Conservation (phyloP, 2,329 filamentous ascomycete genomes). For the Microcyclosporella mali region DNA sequence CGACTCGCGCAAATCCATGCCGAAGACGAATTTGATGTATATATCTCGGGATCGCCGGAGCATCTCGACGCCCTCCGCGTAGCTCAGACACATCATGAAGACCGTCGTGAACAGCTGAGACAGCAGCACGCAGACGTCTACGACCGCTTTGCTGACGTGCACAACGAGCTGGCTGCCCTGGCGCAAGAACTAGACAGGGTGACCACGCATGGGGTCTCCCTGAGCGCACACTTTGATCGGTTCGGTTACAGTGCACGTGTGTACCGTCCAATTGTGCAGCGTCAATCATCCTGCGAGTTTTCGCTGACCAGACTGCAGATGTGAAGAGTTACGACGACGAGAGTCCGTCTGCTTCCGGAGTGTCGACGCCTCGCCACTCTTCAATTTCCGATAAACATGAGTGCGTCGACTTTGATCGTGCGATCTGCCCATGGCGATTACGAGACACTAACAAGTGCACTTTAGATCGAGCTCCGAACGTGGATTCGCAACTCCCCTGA, state of each 20-base stretch:
- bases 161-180: slow-evolving; percentile 49
- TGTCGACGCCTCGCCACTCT: slow-evolving; percentile 14
- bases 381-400: slow-evolving; percentile 7
- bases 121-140: slow-evolving; percentile 47
- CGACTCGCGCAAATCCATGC: slow-evolving; percentile 37
- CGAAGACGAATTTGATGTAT: slow-evolving; percentile 47
- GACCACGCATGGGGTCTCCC: slow-evolving; percentile 44
- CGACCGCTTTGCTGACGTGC: slow-evolving; percentile 52
- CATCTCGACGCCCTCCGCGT: slow-evolving; percentile 46
- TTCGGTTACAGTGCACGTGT: slow-evolving; percentile 58
- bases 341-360: slow-evolving; percentile 15
- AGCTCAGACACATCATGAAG: slow-evolving; percentile 50
- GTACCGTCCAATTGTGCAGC: slow-evolving; percentile 30
- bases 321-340: slow-evolving; percentile 37
- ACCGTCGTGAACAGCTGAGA: slow-evolving; percentile 42
- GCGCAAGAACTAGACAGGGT: slow-evolving; percentile 50
- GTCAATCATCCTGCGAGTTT: slow-evolving; percentile 13
- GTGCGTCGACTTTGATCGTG: background rate
- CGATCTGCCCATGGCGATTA: too few relatives aligned
- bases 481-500: slow-evolving; percentile 37
- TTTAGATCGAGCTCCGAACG: slow-evolving; percentile 7
- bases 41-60: slow-evolving; percentile 52
- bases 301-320: slow-evolving; percentile 25
- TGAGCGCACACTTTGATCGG: slow-evolving; percentile 57
- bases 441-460: background rate